Evolutionary conservation across 2,329 filamentous ascomycete genomes (phyloP).

Genomic region (Emergomyces pasteurianus): DNA sequence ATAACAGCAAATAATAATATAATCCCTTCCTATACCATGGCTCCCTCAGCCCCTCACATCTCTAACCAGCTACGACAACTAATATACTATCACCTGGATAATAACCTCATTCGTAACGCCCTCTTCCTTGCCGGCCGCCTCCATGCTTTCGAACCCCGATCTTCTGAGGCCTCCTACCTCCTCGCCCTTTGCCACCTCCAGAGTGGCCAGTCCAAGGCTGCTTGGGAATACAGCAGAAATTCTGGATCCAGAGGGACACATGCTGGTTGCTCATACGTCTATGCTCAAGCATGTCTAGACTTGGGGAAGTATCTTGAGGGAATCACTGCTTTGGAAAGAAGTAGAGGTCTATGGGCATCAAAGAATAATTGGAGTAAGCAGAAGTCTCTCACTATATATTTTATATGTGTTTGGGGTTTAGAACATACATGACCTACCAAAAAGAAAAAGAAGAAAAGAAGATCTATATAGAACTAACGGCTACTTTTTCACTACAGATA

Average conservation of each 20-base stretch:
- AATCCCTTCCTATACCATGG: slow-evolving; percentile 33
- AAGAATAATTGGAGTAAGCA: slow-evolving; percentile 65
- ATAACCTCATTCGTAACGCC: slow-evolving; percentile 76
- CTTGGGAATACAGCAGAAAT: slow-evolving; percentile 69
- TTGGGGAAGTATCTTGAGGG: slow-evolving; percentile 72
- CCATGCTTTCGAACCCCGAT: slow-evolving; percentile 69
- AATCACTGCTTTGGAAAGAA: slow-evolving; percentile 70
- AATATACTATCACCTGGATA: slow-evolving; percentile 71
- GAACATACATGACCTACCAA: background rate
- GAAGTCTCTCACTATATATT: background rate
- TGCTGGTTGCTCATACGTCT: slow-evolving; percentile 79
- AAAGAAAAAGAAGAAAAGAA: background rate
- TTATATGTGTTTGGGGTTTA: background rate
- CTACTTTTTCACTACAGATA: slow-evolving; percentile 31
- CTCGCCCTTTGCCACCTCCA: slow-evolving; percentile 75
- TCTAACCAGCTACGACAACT: slow-evolving; percentile 51
- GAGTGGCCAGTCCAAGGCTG: slow-evolving; percentile 69
- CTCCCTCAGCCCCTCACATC: slow-evolving; percentile 43
- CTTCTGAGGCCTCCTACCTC: slow-evolving; percentile 69
- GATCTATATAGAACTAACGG: background rate
- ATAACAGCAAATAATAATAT: background rate
- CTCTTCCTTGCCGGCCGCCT: slow-evolving; percentile 87
- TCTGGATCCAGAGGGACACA: slow-evolving; percentile 60
- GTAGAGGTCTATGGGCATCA: slow-evolving; percentile 60
- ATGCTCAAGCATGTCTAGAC: slow-evolving; percentile 75